Evolutionary conservation across 805 yeast genomes (phyloP), one percentile per base, ranked within the genome.

Genomic region (Ogataea minuta): DNA sequence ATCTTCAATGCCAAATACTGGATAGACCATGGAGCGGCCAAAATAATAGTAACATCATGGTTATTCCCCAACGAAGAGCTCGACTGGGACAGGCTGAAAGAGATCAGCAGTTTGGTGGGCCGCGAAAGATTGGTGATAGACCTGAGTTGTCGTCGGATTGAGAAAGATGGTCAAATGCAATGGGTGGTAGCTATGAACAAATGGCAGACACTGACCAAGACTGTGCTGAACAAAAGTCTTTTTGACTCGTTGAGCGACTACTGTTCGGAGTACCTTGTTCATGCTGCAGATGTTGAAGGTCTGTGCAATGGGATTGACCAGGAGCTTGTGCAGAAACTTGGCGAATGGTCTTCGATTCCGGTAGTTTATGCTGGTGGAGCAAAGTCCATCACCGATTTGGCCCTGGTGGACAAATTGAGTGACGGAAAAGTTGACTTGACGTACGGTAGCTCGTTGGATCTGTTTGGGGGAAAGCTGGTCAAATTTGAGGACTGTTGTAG

Each of bases 211-310:
- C 63, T 90, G 20, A 93, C 99, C 0, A 72, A 72, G 27, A 71
- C 80, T 31, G 72, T 66, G 39, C 67, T 93, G 38, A 68, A 68
- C 34, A 59, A 62, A 34, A 74, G 72, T 17, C 73, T 84, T 19
- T 73, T 93, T 43, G 57, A 52, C 4, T 44, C 62, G 32, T 70
- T 93, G 27, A 63, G 81, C 7, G 40, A 68, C 34, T 86, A 82
- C 63, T 87, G 97, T 53, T 74, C 78, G 48, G 99, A 93, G 64
- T 86, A 91, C 56, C 66, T 93, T 38, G 82, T 93, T 12, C 99
- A 93, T 65, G 99, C 99, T 3, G 99, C 99, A 0, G 99, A 93
- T 62, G 98, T 93, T 3, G 99, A 93, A 63, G 99, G 99, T 0
- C 70, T 93, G 12, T 93, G 99, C 60, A 74, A 78, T 28, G 99